Conservation (phyloP, 179 eudicot species). For the Sideroxylon spinosum region DNA sequence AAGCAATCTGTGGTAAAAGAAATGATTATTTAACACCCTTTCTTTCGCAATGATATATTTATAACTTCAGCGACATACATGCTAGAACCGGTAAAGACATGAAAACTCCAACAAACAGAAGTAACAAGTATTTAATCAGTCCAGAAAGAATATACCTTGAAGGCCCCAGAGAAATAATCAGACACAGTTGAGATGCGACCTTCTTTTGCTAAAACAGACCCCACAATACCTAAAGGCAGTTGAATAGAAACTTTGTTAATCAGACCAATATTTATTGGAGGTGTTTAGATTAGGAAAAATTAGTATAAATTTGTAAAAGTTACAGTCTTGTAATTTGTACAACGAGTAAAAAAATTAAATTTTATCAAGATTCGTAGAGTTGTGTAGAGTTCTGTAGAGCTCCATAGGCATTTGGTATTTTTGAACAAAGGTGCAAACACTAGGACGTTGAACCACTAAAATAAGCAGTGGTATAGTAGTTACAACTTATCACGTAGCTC, state of each 20-base stretch:
- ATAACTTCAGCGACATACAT: background rate
- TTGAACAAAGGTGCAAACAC: background rate
- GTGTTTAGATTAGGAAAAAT: no score
- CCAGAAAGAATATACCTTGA: constrained; percentile 43
- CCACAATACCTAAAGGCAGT: constrained; percentile 45
- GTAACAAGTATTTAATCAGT: background rate
- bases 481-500: background rate
- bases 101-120: background rate
- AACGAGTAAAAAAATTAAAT: no score
- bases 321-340: no score
- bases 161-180: constrained; percentile 70
- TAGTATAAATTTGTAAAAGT: no score
- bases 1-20: constrained; percentile 41
- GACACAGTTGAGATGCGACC: constrained; percentile 61
- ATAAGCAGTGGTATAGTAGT: background rate
- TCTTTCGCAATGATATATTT: background rate
- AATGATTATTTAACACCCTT: background rate
- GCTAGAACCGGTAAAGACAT: background rate
- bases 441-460: background rate
- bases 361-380: no score
- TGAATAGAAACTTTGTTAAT: background rate
- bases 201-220: constrained; percentile 79
- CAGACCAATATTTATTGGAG: background rate
- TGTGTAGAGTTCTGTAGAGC: no score
- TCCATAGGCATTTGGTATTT: background rate